phyloP scores from a whole-genome alignment of 257 asterid species.

The Leptodermis oblonga region DNA sequence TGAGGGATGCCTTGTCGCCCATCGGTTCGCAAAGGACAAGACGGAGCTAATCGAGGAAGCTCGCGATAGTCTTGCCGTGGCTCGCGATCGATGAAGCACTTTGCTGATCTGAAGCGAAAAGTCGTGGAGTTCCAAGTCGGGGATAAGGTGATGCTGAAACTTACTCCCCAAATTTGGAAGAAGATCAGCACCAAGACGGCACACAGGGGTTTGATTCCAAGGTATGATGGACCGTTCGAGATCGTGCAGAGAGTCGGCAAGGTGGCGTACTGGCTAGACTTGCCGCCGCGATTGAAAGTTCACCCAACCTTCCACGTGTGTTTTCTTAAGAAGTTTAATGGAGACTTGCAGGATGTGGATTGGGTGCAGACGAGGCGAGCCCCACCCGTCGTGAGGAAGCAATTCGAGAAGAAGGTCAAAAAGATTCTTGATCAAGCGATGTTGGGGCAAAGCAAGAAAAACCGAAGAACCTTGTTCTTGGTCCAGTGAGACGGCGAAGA shows the following conservation, averaged over 20 bases:
- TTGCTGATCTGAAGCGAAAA: background rate
- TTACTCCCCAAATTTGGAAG: background rate
- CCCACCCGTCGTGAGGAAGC: no score
- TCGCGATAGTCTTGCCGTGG: background rate
- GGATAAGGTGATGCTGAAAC: background rate
- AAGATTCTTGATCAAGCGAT: no score
- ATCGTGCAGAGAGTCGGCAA: no score
- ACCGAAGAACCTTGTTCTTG: no score
- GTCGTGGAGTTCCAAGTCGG: background rate
- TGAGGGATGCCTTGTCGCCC: background rate
- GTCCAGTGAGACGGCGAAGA: no score
- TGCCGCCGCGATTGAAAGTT: background rate
- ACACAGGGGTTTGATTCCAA: background rate
- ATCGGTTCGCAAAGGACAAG: background rate
- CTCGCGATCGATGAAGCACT: background rate
- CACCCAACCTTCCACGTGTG: background rate
- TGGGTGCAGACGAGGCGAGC: no score
- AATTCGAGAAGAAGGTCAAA: no score
- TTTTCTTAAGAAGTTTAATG: no score
- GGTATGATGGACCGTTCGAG: background rate
- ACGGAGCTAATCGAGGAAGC: background rate
- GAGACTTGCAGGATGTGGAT: no score
- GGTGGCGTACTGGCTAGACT: background rate
- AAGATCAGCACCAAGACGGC: background rate
- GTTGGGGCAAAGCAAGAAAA: no score